Evolutionary conservation across 2,329 filamentous ascomycete species (phyloP).

Genomic region (Trichophaea hybrida): DNA sequence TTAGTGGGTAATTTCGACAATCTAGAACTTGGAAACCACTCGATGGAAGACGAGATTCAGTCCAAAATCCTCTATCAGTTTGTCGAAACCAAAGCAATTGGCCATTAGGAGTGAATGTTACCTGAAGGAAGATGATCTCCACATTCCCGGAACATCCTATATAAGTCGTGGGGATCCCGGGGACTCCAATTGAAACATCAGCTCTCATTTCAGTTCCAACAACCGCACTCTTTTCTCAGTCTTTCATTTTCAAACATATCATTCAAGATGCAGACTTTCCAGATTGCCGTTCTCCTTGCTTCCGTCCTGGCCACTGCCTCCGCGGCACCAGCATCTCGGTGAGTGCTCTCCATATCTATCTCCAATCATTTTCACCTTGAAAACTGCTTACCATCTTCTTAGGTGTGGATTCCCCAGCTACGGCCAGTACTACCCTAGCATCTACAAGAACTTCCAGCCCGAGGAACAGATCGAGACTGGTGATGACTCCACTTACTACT

Average conservation of each 20-base stretch:
- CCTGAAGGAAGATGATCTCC: not conserved
- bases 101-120: not conserved
- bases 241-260: not conserved
- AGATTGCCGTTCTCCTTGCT: not conserved
- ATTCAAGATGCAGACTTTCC: not conserved
- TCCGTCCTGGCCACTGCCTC: not conserved
- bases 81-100: too few species aligned
- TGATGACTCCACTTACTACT: constrained; percentile 9
- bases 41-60: too few species aligned
- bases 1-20: too few species aligned
- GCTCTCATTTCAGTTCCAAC: not conserved
- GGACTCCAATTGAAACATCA: not conserved
- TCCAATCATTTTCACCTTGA: not conserved
- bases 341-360: not conserved
- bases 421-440: not conserved
- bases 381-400: not conserved
- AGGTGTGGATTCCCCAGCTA: not conserved
- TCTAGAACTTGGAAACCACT: too few species aligned
- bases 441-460: not conserved
- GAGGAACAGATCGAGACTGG: not conserved
- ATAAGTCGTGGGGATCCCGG: not conserved
- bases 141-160: not conserved
- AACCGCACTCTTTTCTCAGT: not conserved
- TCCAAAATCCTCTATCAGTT: too few species aligned
- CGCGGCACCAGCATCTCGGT: not conserved